Evolutionary conservation across 2,329 filamentous ascomycete species (phyloP), one percentile per base, ranked within the genome.

Genomic region (Aureobasidium sp.): DNA sequence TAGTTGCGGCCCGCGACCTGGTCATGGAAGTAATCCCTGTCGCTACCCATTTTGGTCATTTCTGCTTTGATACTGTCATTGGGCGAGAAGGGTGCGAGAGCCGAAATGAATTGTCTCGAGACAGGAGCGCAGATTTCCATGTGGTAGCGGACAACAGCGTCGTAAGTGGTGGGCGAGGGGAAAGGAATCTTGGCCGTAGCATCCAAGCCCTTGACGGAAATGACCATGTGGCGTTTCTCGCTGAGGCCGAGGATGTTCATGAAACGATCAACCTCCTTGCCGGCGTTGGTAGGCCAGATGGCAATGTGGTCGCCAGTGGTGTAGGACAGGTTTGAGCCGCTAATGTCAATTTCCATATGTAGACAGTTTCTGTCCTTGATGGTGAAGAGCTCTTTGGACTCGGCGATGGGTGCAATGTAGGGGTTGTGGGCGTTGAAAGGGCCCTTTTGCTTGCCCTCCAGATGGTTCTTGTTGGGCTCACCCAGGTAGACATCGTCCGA

Each of bases 241-340:
- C 80, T 77, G 44, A 97, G 83, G 65, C 85, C 91, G 66, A 95
- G 82, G 60, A 94, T 82, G 68, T 86, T 82, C 66, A 99, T 79
- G 77, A 99, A 91, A 60, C 91, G 86, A 70, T 97, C 91, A 49
- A 97, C 93, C 75, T 97, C 93, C 66, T 85, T 86, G 62, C 94
- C 94, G 63, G 94, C 82, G 75, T 99, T 99, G 56, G 91, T 96
- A 40, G 95, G 94, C 95, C 95, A 99, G 70, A 99, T 78, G 45
- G 94, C 94, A 71, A 99, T 89, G 75, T 99, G 95, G 73, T 99
- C 95, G 73, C 94, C 94, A 58, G 94, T 99, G 69, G 95, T 91
- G 79, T 99, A 99, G 48, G 83, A 85, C 65, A 99, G 81, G 74
- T 95, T 96, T 59, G 92, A 96, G 68, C 85, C 90, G 70, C 87